Evolutionary conservation across 140 eudicot species (phyloP).

Genomic region (Stevia rebaudiana): DNA sequence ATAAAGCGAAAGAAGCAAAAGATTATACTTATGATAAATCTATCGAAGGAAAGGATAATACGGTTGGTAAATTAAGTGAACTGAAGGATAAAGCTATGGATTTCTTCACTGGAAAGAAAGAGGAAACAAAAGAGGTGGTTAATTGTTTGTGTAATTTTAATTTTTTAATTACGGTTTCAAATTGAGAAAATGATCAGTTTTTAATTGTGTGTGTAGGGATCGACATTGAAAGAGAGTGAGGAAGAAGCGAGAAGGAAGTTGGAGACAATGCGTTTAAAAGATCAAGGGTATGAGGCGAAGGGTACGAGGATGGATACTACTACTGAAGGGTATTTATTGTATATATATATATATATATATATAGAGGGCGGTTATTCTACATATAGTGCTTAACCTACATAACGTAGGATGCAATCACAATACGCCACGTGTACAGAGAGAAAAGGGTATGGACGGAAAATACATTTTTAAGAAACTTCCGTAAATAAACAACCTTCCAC

Average conservation of each 20-base stretch:
- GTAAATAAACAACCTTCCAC: too few species aligned
- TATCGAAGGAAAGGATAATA: conserved; percentile 39
- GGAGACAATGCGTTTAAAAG: conserved; percentile 27
- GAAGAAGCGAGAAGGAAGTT: conserved; percentile 32
- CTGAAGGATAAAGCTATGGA: conserved; percentile 64
- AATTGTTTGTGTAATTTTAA: not conserved
- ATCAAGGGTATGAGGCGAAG: conserved; percentile 27
- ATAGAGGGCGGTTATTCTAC: too few species aligned
- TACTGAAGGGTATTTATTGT: conserved; percentile 6
- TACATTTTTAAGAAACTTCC: too few species aligned
- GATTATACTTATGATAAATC: conserved; percentile 23
- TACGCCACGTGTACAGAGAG: too few species aligned
- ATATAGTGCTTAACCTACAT: too few species aligned
- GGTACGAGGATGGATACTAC: conserved; percentile 13
- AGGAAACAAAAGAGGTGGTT: conserved; percentile 4
- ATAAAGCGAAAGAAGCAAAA: conserved; percentile 23
- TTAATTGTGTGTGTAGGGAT: not conserved
- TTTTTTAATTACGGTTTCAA: too few species aligned
- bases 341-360: too few species aligned
- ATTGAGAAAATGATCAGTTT: too few species aligned
- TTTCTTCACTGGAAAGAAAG: conserved; percentile 37
- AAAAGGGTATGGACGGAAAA: too few species aligned
- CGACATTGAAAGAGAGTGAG: not conserved
- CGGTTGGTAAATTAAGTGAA: conserved; percentile 42
- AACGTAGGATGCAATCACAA: too few species aligned